Evolutionary conservation across 1,139 yeast species (phyloP).

Genomic region (Torulaspora pretoriensis): DNA sequence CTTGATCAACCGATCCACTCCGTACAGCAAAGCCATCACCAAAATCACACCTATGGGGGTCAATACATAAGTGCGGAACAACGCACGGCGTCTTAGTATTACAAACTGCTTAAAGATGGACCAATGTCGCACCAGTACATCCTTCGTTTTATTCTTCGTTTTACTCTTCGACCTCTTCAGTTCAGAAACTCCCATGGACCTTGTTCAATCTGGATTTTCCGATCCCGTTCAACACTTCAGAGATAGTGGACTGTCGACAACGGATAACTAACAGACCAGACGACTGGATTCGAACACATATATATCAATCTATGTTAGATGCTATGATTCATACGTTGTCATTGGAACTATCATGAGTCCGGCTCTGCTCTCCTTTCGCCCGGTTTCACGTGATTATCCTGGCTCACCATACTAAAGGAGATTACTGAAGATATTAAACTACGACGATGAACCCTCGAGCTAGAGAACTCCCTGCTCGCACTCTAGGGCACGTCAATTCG

Average conservation of each 20-base stretch:
- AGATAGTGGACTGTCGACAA: background rate
- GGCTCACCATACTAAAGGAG: background rate
- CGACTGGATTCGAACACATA: background rate
- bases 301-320: too few species aligned
- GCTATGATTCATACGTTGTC: background rate
- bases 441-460: too few species aligned
- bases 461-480: too few species aligned
- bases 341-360: background rate
- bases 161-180: background rate
- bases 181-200: background rate
- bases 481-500: too few species aligned
- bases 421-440: too few species aligned
- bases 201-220: background rate
- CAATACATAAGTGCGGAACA: constrained; percentile 33
- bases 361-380: background rate
- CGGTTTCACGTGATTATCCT: background rate
- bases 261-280: background rate
- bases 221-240: background rate
- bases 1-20: constrained; percentile 52
- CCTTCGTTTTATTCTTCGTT: constrained; percentile 1
- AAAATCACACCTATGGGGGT: constrained; percentile 41
- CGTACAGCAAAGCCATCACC: constrained; percentile 51
- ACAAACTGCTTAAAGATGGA: constrained; percentile 14
- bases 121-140: constrained; percentile 12
- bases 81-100: constrained; percentile 5